Conservation (phyloP, 2,329 filamentous ascomycete species). For the Calonectria hawksworthii region DNA sequence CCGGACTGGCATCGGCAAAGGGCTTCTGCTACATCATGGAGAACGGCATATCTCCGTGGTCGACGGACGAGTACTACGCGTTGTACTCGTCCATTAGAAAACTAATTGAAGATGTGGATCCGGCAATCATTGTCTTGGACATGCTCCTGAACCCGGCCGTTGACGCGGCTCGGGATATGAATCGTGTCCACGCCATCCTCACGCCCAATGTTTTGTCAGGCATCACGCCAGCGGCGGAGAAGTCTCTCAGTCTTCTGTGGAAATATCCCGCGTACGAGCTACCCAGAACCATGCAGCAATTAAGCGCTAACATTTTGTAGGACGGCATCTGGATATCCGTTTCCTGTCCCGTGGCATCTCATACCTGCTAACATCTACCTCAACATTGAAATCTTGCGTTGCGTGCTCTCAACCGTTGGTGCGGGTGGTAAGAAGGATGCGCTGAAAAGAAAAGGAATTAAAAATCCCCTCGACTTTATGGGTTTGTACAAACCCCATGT, state of each 20-base stretch:
- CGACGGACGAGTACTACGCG: slow-evolving; percentile 46
- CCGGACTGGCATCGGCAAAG: slow-evolving; percentile 36
- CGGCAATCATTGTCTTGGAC: slow-evolving; percentile 51
- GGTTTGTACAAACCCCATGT: background rate
- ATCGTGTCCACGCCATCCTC: slow-evolving; percentile 53
- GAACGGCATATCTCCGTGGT: slow-evolving; percentile 47
- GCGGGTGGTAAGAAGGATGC: background rate
- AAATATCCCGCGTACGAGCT: slow-evolving; percentile 55
- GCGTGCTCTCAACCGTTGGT: background rate
- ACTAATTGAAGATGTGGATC: slow-evolving; percentile 49
- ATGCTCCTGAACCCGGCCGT: slow-evolving; percentile 45
- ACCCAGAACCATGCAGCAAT: background rate
- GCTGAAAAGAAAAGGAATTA: background rate
- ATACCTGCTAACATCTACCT: slow-evolving; percentile 56
- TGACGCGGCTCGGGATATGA: slow-evolving; percentile 39
- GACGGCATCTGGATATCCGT: slow-evolving; percentile 57
- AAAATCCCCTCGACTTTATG: slow-evolving; percentile 7
- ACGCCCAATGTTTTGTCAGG: slow-evolving; percentile 60
- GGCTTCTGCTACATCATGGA: slow-evolving; percentile 32
- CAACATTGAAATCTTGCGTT: slow-evolving; percentile 1
- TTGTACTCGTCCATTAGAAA: slow-evolving; percentile 43
- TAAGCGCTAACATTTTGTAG: slow-evolving; percentile 39
- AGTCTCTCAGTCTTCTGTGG: slow-evolving; percentile 57
- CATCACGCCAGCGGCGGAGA: slow-evolving; percentile 44
- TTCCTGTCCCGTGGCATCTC: slow-evolving; percentile 58